Evolutionary conservation across 2,329 filamentous ascomycete genomes (phyloP), one percentile per base, ranked within the genome.

Genomic region (Massarina eburnea): DNA sequence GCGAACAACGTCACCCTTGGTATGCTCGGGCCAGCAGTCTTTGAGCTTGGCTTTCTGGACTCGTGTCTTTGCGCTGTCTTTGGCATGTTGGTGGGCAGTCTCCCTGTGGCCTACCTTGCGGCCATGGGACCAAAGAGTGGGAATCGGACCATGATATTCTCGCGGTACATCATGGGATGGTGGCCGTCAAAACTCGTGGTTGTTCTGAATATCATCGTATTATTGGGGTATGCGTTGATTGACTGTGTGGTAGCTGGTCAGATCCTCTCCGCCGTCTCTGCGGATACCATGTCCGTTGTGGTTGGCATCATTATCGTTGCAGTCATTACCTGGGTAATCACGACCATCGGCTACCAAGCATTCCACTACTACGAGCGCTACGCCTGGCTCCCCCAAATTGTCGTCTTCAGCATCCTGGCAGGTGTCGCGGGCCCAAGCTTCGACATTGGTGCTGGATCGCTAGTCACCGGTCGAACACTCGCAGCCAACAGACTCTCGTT

Each of bases 291-390:
- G 68, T 81, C 80, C 2, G 77, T 86, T 17, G 77, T 81, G 26
- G 84, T 87, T 1, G 84, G 85, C 55, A 86, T 88, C 52, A 74
- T 88, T 32, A 79, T 87, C 36, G 78, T 83, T 10, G 80, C 81
- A 1, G 55, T 85, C 19, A 79, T 86, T 27, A 80, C 79, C 22
- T 85, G 82, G 80, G 70, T 75, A 2, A 77, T 88, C 33, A 83
- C 83, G 1, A 83, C 81, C 0, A 86, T 88, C 60, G 85, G 85
- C 0, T 86, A 88, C 61, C 77, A 76, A 43, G 71, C 83, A 35
- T 86, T 89, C 63, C 84, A 88, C 59, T 75, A 79, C 43, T 89
- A 87, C 62, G 84, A 88, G 69, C 77, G 84, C 62, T 85, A 80
- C 59, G 82, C 83, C 1, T 86, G 83, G 76, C 68, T 86, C 0